phyloP scores from a whole-genome alignment of 805 yeast genomes.

The Cephaloascus albidus region DNA sequence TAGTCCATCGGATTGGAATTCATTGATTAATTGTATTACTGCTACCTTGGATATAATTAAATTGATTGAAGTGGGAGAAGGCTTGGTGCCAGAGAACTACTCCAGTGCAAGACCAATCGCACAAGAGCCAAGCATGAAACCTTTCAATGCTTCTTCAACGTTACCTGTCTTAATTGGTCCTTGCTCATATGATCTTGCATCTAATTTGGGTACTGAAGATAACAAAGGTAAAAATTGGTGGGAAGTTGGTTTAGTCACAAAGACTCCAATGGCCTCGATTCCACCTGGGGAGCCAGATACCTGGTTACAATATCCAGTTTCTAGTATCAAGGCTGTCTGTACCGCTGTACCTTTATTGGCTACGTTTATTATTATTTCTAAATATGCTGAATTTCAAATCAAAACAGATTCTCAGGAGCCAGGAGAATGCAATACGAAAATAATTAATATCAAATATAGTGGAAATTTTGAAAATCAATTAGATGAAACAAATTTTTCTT shows the following conservation, averaged over 20 bases:
- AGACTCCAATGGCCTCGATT: background rate
- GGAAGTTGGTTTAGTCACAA: background rate
- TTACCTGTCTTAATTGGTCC: conserved; percentile 19
- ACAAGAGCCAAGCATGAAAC: background rate
- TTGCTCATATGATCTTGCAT: conserved; percentile 11
- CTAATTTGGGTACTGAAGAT: conserved; percentile 2
- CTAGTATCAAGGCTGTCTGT: conserved; percentile 15
- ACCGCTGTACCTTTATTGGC: conserved; percentile 19
- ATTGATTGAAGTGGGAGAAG: conserved; percentile 29
- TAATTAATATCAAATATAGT: background rate
- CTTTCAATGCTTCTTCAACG: background rate
- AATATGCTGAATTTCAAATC: conserved; percentile 8
- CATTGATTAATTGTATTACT: conserved; percentile 17
- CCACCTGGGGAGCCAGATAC: conserved; percentile 16
- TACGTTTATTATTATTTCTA: conserved; percentile 15
- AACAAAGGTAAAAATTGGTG: background rate
- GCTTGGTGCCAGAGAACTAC: conserved; percentile 16
- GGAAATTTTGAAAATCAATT: too few relatives aligned
- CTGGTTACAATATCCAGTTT: conserved; percentile 29
- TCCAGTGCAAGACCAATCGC: background rate
- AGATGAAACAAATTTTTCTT: background rate
- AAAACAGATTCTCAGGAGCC: background rate
- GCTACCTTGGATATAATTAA: conserved; percentile 19
- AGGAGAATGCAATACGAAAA: background rate
- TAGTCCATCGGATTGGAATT: conserved; percentile 14